These are phyloP conservation scores for Lipomyces spencermartinsiae DNA, from an alignment of 805 yeast species.

Conservation along the genomic window DNA sequence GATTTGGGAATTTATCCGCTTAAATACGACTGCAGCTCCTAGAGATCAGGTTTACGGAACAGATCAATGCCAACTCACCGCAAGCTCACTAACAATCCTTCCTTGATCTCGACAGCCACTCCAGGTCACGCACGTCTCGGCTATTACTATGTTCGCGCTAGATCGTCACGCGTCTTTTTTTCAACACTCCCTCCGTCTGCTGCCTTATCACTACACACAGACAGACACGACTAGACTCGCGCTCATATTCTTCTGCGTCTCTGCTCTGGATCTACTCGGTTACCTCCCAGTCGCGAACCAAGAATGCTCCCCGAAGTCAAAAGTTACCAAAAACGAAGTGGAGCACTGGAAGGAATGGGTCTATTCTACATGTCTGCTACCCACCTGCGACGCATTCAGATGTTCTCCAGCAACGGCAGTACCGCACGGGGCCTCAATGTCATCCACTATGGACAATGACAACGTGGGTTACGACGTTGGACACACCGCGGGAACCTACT, in stretches of 20 bases:
- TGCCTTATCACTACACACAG: constrained; percentile 62
- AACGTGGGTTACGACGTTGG: constrained; percentile 59
- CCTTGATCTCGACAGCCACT: no score
- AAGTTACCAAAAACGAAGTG: constrained; percentile 45
- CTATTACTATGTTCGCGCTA: constrained; percentile 7
- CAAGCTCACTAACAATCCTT: no score
- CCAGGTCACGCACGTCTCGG: neutral
- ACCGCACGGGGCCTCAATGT: constrained; percentile 19
- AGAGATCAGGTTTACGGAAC: neutral
- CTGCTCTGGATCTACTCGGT: constrained; percentile 60
- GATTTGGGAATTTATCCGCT: neutral
- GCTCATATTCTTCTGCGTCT: constrained; percentile 70
- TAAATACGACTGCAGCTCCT: neutral
- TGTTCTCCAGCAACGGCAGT: constrained; percentile 53
- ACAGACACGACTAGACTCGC: constrained; percentile 76
- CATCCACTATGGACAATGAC: constrained; percentile 21
- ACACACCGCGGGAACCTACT: constrained; percentile 75
- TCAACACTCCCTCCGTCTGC: constrained; percentile 56
- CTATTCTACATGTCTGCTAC: constrained; percentile 44
- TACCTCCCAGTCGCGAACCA: constrained; percentile 32
- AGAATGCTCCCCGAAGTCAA: constrained; percentile 33
- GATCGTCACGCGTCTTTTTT: constrained; percentile 48
- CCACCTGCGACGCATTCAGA: constrained; percentile 58
- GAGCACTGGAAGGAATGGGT: constrained; percentile 52
- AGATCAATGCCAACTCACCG: no score